Conservation (phyloP, 1,139 yeast species). For the Pichia sp. region DNA sequence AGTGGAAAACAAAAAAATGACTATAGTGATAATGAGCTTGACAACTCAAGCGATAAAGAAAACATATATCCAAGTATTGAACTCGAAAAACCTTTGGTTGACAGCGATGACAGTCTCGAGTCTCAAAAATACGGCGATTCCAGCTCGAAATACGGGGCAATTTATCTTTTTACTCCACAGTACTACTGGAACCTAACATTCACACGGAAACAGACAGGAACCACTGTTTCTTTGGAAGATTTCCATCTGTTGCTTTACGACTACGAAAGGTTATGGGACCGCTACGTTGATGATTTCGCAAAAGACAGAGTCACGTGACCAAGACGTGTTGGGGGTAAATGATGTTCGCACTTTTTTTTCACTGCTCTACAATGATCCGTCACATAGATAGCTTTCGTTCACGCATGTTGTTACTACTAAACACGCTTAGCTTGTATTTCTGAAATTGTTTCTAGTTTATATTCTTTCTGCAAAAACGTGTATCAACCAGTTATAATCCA, state of each 20-base stretch:
- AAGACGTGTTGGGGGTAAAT: slow-evolving; percentile 21
- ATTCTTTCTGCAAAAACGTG: background rate
- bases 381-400: background rate
- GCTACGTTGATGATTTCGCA: background rate
- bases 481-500: background rate
- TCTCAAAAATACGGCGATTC: background rate
- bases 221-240: background rate
- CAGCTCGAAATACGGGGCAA: background rate
- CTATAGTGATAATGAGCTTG: background rate
- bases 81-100: background rate
- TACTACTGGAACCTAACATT: slow-evolving; percentile 10
- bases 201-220: background rate
- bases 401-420: background rate
- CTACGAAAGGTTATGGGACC: slow-evolving; percentile 13
- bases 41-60: background rate
- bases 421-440: background rate
- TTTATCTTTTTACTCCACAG: slow-evolving; percentile 5
- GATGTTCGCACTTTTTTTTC: slow-evolving; percentile 22
- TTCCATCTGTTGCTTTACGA: slow-evolving; percentile 13
- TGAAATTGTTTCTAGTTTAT: background rate
- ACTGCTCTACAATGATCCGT: background rate
- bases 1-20: background rate
- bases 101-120: background rate
- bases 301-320: slow-evolving; percentile 26
- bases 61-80: background rate